Base-by-base conservation (phyloP, 257 asterid genomes). In the Knoxia roxburghii region DNA sequence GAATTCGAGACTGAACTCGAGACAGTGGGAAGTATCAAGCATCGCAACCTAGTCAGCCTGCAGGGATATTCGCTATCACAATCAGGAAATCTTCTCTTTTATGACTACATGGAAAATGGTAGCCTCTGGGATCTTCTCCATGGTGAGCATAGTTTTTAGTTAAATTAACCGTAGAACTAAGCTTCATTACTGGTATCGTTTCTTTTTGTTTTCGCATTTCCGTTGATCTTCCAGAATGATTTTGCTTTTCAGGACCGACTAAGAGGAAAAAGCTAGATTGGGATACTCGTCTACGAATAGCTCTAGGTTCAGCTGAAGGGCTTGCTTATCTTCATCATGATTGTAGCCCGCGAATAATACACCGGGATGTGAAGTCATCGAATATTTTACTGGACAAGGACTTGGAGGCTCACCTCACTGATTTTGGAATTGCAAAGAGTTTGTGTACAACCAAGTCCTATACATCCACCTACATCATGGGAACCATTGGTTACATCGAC, bases 51-150 rank as follows among this genome's bases (percentile, higher is more conserved):
- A 4, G 97, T 93, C 48, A 43, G 96, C 51, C 95, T 93, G 32
- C 98, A 93, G 78, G 98, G 97, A 10, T 93, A 89, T 63, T 93
- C 98, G 0, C 90, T 93, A 43, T 93, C 98, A 3, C 87, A 84
- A 0, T 71, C 80, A 0, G 98, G 98, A 23, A 86, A 88, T 68
- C 95, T 93, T 43, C 89, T 93, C 17, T 93, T 93, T 66, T 93
- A 89, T 30, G 97, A 93, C 67, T 93, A 85, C 89, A 93, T 93
- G 98, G 98, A 93, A 73, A 92, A 86, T 18, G 98, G 98, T 27
- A 92, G 98, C 79, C 86, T 92, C 27, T 89, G 96, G 96, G 98
- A 93, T 70, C 79, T 88, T 48, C 96, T 93, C 67, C 98, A 93
- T 20, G 98, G 97, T 91, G 70, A 50, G 82, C 11, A 18, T 61